Conservation (phyloP, 2,329 filamentous ascomycete species). For the Arthrobotrys conoides region DNA sequence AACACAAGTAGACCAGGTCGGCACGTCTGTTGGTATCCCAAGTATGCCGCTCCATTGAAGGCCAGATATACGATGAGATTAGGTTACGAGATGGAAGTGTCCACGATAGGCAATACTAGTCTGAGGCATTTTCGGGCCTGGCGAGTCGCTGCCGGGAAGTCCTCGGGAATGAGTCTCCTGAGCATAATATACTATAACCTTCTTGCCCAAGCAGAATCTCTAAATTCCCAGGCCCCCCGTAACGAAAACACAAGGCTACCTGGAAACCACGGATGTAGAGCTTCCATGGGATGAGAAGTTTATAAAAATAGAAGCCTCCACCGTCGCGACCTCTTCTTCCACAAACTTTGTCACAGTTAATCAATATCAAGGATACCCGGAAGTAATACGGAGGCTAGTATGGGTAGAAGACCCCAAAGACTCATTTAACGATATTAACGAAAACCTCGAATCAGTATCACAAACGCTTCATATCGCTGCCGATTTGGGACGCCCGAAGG, state of each 20-base stretch:
- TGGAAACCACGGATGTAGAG: background rate
- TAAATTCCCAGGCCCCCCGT: no score
- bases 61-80: slow-evolving; percentile 18
- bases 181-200: no score
- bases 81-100: background rate
- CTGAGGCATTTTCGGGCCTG: background rate
- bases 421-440: background rate
- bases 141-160: background rate
- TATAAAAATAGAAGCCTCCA: background rate
- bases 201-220: background rate
- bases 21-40: slow-evolving; percentile 24
- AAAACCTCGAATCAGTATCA: background rate
- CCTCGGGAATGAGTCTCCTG: background rate
- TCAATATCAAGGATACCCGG: background rate
- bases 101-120: background rate
- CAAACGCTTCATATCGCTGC: background rate
- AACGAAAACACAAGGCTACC: no score
- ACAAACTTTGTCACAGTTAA: background rate
- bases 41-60: slow-evolving; percentile 29
- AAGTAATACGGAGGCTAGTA: background rate
- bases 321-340: background rate
- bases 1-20: slow-evolving; percentile 32
- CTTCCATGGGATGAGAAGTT: background rate
- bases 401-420: background rate
- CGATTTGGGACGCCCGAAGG: background rate